phyloP scores from a whole-genome alignment of 169 alveolate genomes.

The Plasmodium adleri region DNA sequence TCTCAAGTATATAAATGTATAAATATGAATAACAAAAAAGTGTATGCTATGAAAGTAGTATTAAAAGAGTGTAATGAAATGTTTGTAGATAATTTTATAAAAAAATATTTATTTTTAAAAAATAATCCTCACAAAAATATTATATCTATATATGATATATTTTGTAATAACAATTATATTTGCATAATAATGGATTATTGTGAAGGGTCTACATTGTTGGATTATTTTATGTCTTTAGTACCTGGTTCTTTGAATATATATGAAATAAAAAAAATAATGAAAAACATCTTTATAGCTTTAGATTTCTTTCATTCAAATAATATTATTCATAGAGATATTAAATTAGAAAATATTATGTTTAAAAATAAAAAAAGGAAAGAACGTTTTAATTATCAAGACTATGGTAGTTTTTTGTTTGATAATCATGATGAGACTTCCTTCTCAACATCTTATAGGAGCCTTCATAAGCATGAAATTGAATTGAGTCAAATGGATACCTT shows the following conservation, averaged over 20 bases:
- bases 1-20: constrained; percentile 75
- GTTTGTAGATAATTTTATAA: neutral
- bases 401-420: constrained; percentile 6
- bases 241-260: constrained; percentile 74
- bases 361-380: constrained; percentile 24
- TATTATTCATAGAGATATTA: constrained; percentile 77
- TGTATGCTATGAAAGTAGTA: constrained; percentile 65
- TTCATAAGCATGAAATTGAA: too few relatives aligned
- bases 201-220: constrained; percentile 63
- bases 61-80: constrained; percentile 27
- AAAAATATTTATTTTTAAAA: constrained; percentile 61
- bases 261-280: constrained; percentile 77
- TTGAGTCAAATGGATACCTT: too few relatives aligned
- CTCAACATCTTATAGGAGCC: neutral
- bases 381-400: constrained; percentile 11
- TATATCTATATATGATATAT: constrained; percentile 62
- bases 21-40: constrained; percentile 30
- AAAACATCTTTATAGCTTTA: constrained; percentile 77
- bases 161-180: constrained; percentile 15
- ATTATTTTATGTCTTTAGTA: constrained; percentile 68
- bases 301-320: constrained; percentile 80
- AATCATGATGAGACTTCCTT: neutral
- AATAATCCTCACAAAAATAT: constrained; percentile 43
- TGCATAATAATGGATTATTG: constrained; percentile 62
- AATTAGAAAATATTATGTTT: constrained; percentile 80